Percentiles rank a stretch among this genome's conserved stretches.
phyloP scores from a whole-genome alignment of 257 asterid species.

The Lycium barbarum region DNA sequence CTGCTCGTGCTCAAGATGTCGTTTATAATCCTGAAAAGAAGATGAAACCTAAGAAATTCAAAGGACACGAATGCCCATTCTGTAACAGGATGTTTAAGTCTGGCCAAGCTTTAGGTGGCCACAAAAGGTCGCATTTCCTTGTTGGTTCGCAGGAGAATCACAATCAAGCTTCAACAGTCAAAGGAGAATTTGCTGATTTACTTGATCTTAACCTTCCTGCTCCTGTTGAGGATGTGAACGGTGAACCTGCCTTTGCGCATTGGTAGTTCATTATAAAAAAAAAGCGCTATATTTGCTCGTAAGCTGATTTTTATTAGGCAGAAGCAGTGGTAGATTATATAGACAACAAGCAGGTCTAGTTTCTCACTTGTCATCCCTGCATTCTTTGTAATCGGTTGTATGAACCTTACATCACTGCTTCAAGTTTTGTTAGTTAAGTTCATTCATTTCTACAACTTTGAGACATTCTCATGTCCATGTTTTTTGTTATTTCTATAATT shows the following conservation, averaged over 20 bases:
- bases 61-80: slow-evolving; percentile 72
- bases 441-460: slow-evolving; percentile 4
- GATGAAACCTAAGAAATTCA: slow-evolving; percentile 54
- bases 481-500: neutral
- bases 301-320: neutral
- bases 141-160: slow-evolving; percentile 49
- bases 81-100: slow-evolving; percentile 83
- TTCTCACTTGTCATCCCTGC: neutral
- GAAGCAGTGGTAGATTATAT: neutral
- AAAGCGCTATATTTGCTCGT: neutral
- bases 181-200: slow-evolving; percentile 57
- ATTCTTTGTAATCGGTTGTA: slow-evolving; percentile 6
- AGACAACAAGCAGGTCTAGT: neutral
- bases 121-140: slow-evolving; percentile 86
- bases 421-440: slow-evolving; percentile 2
- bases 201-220: slow-evolving; percentile 94
- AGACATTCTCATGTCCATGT: slow-evolving; percentile 19
- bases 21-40: slow-evolving; percentile 48
- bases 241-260: slow-evolving; percentile 40
- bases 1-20: slow-evolving; percentile 38
- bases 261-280: slow-evolving; percentile 36
- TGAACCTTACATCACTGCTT: slow-evolving; percentile 1
- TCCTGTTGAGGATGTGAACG: slow-evolving; percentile 63
- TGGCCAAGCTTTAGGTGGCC: slow-evolving; percentile 98
- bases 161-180: slow-evolving; percentile 42